Evolutionary conservation across 2,329 filamentous ascomycete genomes (phyloP).

Genomic region (Metarhizium humberi): DNA sequence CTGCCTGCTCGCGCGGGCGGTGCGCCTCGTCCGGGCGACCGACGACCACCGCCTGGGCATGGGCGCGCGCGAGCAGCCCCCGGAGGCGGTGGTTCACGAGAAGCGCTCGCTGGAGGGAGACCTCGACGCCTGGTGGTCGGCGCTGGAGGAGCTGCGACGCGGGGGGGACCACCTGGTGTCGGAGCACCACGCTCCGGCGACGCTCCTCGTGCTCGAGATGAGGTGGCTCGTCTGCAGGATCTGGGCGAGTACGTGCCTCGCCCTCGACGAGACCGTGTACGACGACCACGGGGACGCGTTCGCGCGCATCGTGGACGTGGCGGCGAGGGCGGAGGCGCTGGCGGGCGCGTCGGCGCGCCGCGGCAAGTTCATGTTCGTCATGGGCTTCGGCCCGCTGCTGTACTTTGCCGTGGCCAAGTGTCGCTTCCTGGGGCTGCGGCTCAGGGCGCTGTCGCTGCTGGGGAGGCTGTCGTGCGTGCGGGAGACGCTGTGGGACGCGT

Average conservation of each 20-base stretch:
- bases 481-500: conserved; percentile 29
- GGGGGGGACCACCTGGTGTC: too few relatives aligned
- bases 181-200: not conserved
- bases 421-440: conserved; percentile 24
- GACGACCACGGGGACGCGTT: conserved; percentile 23
- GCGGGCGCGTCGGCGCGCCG: not conserved
- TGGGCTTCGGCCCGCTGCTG: conserved; percentile 28
- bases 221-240: conserved; percentile 22
- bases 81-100: conserved; percentile 12
- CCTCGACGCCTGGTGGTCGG: conserved; percentile 19
- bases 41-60: conserved; percentile 17
- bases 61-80: conserved; percentile 7
- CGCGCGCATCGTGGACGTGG: conserved; percentile 19
- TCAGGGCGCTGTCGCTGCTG: conserved; percentile 24
- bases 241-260: conserved; percentile 23
- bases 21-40: conserved; percentile 20
- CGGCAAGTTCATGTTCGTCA: conserved; percentile 29
- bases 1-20: conserved; percentile 14
- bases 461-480: conserved; percentile 17
- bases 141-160: conserved; percentile 13
- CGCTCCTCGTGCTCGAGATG: conserved; percentile 17
- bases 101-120: conserved; percentile 12
- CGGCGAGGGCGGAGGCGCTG: conserved; percentile 8
- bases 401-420: conserved; percentile 30
- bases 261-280: conserved; percentile 22